Evolutionary conservation across 805 yeast species (phyloP).

Genomic region (Candida nonsorbophila): DNA sequence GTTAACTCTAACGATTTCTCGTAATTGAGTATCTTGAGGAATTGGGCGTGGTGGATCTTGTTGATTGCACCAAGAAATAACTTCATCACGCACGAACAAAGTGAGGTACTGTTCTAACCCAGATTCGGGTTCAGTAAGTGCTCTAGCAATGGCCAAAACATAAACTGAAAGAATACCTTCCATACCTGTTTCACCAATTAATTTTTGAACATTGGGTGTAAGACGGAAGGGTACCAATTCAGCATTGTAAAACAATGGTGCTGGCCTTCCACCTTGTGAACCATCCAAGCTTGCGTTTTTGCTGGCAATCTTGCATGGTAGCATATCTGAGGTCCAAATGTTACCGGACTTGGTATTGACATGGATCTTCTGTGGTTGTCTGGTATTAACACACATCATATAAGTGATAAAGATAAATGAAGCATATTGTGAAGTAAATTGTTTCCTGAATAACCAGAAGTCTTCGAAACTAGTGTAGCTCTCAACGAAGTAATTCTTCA

Average conservation of each 20-base stretch:
- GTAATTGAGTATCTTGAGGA: constrained; percentile 76
- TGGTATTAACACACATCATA: constrained; percentile 86
- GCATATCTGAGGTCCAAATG: constrained; percentile 92
- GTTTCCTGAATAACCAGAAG: constrained; percentile 95
- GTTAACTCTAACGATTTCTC: constrained; percentile 83
- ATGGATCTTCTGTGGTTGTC: constrained; percentile 92
- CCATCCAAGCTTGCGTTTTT: constrained; percentile 44
- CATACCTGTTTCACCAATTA: constrained; percentile 89
- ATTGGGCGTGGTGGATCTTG: constrained; percentile 67
- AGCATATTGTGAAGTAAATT: constrained; percentile 92
- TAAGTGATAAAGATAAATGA: constrained; percentile 88
- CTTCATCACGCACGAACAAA: constrained; percentile 94
- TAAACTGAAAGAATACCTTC: constrained; percentile 90
- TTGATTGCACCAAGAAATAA: constrained; percentile 89
- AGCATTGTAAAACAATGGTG: constrained; percentile 84
- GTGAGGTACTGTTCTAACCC: constrained; percentile 88
- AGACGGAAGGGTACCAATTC: constrained; percentile 95
- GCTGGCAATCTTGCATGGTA: constrained; percentile 78
- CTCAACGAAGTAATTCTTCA: constrained; percentile 70
- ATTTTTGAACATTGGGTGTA: constrained; percentile 90
- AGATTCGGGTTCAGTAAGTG: constrained; percentile 85
- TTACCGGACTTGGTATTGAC: constrained; percentile 78
- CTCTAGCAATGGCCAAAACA: constrained; percentile 78
- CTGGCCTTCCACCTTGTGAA: constrained; percentile 46
- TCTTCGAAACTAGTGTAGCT: constrained; percentile 79